Percentiles rank a stretch among this genome's conserved stretches.
Evolutionary conservation across 192 early-diverging fungal genomes (phyloP).

Genomic region (Mortierella hygrophila): DNA sequence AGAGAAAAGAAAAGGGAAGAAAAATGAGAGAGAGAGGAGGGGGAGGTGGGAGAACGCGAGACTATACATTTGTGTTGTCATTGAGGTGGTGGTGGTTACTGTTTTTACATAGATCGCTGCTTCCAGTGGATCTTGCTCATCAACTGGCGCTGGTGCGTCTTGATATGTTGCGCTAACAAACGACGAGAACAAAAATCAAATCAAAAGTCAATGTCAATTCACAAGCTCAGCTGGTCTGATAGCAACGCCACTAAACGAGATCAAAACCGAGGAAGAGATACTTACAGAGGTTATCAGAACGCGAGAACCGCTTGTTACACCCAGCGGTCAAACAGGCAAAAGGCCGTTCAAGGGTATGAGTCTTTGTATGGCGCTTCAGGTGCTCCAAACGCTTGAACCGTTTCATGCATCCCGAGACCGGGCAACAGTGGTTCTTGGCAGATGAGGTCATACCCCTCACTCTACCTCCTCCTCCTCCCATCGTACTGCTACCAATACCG

Average conservation of each 20-base stretch:
- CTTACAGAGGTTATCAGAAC: constrained; percentile 77
- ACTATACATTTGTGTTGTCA: neutral
- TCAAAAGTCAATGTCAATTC: neutral
- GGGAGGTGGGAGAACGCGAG: neutral
- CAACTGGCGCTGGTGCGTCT: constrained; percentile 54
- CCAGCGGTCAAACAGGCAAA: constrained; percentile 73
- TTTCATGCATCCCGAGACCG: constrained; percentile 44
- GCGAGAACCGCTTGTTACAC: constrained; percentile 84
- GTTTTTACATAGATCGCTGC: constrained; percentile 15
- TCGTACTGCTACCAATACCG: neutral
- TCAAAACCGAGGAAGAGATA: neutral
- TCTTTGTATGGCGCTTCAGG: constrained; percentile 85
- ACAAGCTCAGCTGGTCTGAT: too few relatives aligned
- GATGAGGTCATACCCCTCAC: constrained; percentile 24
- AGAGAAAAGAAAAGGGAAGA: neutral
- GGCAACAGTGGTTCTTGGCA: constrained; percentile 48
- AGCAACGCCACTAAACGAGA: neutral
- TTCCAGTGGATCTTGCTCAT: constrained; percentile 50
- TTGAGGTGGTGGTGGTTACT: neutral
- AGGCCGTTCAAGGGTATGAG: constrained; percentile 81
- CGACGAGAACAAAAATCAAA: neutral
- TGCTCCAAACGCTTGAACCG: constrained; percentile 74
- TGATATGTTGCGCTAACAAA: constrained; percentile 49
- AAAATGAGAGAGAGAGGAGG: neutral
- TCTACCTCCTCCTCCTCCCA: constrained; percentile 1